phyloP scores from a whole-genome alignment of 208 protist species.

The Acanthamoeba healyi region DNA sequence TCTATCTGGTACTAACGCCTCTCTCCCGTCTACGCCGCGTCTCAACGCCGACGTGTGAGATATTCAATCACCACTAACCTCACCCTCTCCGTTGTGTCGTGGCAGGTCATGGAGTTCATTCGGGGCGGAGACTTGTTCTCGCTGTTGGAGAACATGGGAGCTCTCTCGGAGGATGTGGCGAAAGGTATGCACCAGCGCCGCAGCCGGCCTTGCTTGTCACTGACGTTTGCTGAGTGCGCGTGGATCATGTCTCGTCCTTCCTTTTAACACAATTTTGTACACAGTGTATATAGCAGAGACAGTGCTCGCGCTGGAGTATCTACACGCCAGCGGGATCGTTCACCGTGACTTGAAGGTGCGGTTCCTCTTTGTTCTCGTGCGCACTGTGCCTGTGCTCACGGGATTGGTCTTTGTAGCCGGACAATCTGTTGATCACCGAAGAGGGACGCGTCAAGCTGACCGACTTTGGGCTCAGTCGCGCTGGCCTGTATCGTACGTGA shows the following conservation, averaged over 20 bases:
- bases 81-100: slow-evolving; percentile 36
- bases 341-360: slow-evolving; percentile 59
- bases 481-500: slow-evolving; percentile 41
- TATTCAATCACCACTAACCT: too few species aligned
- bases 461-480: slow-evolving; percentile 89
- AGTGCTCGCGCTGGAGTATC: slow-evolving; percentile 86
- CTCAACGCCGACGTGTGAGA: too few species aligned
- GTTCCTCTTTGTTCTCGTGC: too few species aligned
- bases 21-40: too few species aligned
- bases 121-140: slow-evolving; percentile 88
- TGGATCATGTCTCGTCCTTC: too few species aligned
- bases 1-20: slow-evolving; percentile 76
- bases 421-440: slow-evolving; percentile 89
- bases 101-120: slow-evolving; percentile 91
- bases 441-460: slow-evolving; percentile 90
- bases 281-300: slow-evolving; percentile 88
- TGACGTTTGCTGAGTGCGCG: too few species aligned
- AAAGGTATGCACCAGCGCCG: neutral
- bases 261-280: neutral
- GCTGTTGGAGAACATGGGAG: slow-evolving; percentile 80
- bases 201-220: too few species aligned
- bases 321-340: slow-evolving; percentile 84
- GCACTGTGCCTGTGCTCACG: too few species aligned
- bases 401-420: slow-evolving; percentile 68
- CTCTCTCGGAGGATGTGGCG: slow-evolving; percentile 43